Conservation (phyloP, 106 monocot genomes). For the Chionographis japonica region DNA sequence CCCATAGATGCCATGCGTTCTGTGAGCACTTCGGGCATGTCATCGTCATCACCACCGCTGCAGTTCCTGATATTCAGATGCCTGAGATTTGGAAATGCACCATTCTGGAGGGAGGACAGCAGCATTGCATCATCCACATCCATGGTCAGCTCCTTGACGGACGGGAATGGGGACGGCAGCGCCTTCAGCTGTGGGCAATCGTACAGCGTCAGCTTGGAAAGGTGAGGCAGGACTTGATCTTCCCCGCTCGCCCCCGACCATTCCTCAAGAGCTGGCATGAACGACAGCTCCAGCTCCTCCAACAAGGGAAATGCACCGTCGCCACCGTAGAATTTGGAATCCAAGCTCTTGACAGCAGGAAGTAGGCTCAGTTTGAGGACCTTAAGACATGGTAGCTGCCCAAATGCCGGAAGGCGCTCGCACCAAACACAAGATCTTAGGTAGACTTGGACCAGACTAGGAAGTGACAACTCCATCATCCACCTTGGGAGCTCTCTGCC, state of each 20-base stretch:
- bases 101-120: conserved; percentile 5
- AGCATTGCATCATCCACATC: conserved; percentile 16
- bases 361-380: background rate
- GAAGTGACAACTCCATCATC: conserved; percentile 10
- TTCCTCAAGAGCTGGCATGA: conserved; percentile 7
- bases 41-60: background rate
- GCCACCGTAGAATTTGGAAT: conserved; percentile 12
- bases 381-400: conserved; percentile 13
- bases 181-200: conserved; percentile 20
- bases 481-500: conserved; percentile 21
- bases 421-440: conserved; percentile 4
- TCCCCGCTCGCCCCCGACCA: conserved; percentile 6
- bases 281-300: conserved; percentile 13
- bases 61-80: background rate
- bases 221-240: conserved; percentile 9
- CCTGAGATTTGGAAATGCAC: conserved; percentile 14
- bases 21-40: conserved; percentile 2
- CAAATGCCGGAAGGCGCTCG: conserved; percentile 5
- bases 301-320: conserved; percentile 11
- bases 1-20: background rate
- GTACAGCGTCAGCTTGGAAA: conserved; percentile 3
- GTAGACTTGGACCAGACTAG: conserved; percentile 10
- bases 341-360: conserved; percentile 4
- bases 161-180: conserved; percentile 14
- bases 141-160: background rate